phyloP scores from a whole-genome alignment of 164 flowering plant genomes.

The Nymphaea thermarum region DNA sequence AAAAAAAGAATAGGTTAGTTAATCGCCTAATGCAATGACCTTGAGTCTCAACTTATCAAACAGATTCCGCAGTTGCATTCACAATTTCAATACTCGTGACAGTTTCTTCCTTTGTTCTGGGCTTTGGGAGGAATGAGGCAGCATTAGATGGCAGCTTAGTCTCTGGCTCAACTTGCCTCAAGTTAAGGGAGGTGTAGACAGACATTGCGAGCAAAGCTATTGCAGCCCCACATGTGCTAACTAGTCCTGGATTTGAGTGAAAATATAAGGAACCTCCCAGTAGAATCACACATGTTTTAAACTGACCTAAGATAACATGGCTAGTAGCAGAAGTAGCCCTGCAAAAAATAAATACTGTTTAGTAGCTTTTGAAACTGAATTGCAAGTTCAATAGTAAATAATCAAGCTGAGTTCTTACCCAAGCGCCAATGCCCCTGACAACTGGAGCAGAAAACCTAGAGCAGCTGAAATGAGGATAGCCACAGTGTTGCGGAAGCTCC shows the following conservation, averaged over 20 bases:
- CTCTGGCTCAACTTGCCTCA: slow-evolving; percentile 22
- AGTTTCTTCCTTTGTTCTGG: slow-evolving; percentile 15
- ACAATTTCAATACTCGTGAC: slow-evolving; percentile 8
- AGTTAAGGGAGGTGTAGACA: slow-evolving; percentile 46
- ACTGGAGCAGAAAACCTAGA: slow-evolving; percentile 77
- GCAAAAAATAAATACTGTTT: slow-evolving; percentile 6
- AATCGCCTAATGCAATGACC: not conserved
- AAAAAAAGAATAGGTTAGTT: not conserved
- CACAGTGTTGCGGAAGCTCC: slow-evolving; percentile 42
- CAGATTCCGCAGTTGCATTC: slow-evolving; percentile 8
- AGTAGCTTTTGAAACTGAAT: too few relatives aligned
- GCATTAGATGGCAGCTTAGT: slow-evolving; percentile 24
- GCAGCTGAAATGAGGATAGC: slow-evolving; percentile 51
- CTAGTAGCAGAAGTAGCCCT: slow-evolving; percentile 88
- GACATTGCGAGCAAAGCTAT: slow-evolving; percentile 70
- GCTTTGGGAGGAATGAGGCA: slow-evolving; percentile 15
- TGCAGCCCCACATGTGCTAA: slow-evolving; percentile 64
- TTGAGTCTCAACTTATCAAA: slow-evolving; percentile 4
- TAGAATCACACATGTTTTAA: slow-evolving; percentile 58
- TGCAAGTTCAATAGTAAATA: not conserved
- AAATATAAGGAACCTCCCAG: slow-evolving; percentile 63
- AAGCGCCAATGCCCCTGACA: slow-evolving; percentile 88
- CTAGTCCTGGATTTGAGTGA: slow-evolving; percentile 54
- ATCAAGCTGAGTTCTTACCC: slow-evolving; percentile 35
- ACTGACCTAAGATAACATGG: slow-evolving; percentile 86